Percentiles rank a stretch among this genome's conserved stretches.
phyloP scores from a whole-genome alignment of 2,329 filamentous ascomycete genomes.

The Aspergillus fructus region DNA sequence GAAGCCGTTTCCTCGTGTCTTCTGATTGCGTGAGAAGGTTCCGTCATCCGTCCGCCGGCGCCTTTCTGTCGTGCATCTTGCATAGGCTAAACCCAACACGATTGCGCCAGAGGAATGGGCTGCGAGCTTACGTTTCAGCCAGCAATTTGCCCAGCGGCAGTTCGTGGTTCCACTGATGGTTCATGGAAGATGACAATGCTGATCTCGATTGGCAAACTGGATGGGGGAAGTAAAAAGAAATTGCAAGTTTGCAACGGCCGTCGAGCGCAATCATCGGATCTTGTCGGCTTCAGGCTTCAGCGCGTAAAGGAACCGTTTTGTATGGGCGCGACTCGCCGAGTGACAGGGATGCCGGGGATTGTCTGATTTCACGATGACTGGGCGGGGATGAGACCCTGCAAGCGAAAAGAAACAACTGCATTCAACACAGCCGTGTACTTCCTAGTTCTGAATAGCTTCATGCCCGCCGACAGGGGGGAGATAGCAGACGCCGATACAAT shows the following conservation, averaged over 20 bases:
- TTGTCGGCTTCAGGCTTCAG: neutral
- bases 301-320: neutral
- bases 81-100: conserved; percentile 10
- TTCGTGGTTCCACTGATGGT: conserved; percentile 8
- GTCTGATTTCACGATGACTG: no score
- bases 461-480: no score
- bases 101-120: neutral
- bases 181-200: neutral
- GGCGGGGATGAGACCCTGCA: no score
- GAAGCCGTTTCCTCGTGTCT: conserved; percentile 14
- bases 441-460: no score
- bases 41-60: neutral
- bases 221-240: neutral
- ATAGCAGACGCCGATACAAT: neutral
- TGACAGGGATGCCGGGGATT: no score
- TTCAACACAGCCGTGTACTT: no score
- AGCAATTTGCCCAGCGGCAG: neutral
- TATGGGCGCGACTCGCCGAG: no score
- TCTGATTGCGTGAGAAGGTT: conserved; percentile 1
- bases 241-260: neutral
- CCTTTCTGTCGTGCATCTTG: conserved; percentile 20
- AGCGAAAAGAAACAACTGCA: no score
- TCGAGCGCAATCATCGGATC: neutral
- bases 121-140: conserved; percentile 1
- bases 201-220: neutral